Evolutionary conservation across 2,329 filamentous ascomycete genomes (phyloP), one percentile per base, ranked within the genome.

Genomic region (Fusarium sp.): DNA sequence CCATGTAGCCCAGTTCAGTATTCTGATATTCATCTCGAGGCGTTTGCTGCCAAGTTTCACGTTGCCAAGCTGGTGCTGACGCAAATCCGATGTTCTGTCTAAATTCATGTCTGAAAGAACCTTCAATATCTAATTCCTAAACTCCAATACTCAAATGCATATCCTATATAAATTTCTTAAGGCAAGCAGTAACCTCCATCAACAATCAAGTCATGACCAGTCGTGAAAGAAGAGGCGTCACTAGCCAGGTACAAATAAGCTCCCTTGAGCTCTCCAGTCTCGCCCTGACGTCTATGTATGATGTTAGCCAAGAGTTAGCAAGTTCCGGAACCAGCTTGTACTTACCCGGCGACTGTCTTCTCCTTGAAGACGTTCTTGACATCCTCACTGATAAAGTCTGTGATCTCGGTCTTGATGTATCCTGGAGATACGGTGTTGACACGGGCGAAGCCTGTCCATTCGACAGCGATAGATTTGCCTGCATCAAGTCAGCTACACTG

Each of bases 161-260:
- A 12, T 25, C 24, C 18, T 27, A 20, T 14, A n/a, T 46, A 11
- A 6, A 15, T 29, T 29, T 22, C 27, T n/a, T 32, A 89, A 52
- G 85, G 84, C 52, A 84, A 79, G 75, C 83, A 85, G 80, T 94
- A 94, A 58, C 92, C 92, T 64, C 92, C 92, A 78, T 96, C 93
- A 50, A 95, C 87, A 68, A 92, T 82, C 63, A 96, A 84, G 78
- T 94, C 91, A 12, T 87, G 84, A 1, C 89, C 93, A 11, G 93
- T 97, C 20, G 91, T 94, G 81, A 94, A 97, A 57, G 89, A 92
- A n/a, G 91, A 88, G 6, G 93, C 93, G 80, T 97, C 93, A 16
- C 90, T 93, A 20, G 92, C 91, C 60, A 97, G 84, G 80, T 94
- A 96, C 50, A 97, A 81, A 79, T 92, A 97, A 20, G 91, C 91